phyloP scores from a whole-genome alignment of 2,329 filamentous ascomycete genomes.

The Penicillium crustosum region DNA sequence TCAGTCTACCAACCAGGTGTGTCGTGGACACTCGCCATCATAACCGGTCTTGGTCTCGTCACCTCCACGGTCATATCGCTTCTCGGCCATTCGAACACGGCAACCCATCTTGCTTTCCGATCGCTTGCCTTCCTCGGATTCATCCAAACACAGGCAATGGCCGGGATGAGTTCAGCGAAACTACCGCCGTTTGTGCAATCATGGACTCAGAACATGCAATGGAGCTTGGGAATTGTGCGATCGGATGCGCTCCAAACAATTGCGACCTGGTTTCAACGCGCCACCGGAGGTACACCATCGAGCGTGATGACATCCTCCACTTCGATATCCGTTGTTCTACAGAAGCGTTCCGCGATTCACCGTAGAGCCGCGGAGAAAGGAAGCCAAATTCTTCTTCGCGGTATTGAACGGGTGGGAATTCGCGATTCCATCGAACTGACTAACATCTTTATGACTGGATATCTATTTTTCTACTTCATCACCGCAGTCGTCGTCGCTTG shows the following conservation, averaged over 20 bases:
- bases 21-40: constrained; percentile 83
- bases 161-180: constrained; percentile 75
- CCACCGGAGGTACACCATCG: constrained; percentile 82
- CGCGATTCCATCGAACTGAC: constrained; percentile 78
- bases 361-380: constrained; percentile 41
- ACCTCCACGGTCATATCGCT: constrained; percentile 86
- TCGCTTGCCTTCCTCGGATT: constrained; percentile 88
- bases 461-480: constrained; percentile 86
- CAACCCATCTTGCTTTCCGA: constrained; percentile 89
- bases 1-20: constrained; percentile 78
- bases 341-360: constrained; percentile 51
- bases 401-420: constrained; percentile 88
- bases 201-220: constrained; percentile 97
- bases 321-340: constrained; percentile 76
- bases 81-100: constrained; percentile 87
- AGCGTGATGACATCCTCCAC: constrained; percentile 71
- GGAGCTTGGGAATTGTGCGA: constrained; percentile 93
- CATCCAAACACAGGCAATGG: constrained; percentile 89
- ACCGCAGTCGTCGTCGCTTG: constrained; percentile 71
- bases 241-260: constrained; percentile 80
- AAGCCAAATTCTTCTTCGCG: constrained; percentile 60
- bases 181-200: constrained; percentile 84
- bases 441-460: constrained; percentile 89
- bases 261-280: constrained; percentile 92
- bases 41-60: constrained; percentile 77